phyloP scores from a whole-genome alignment of 192 early-diverging fungal genomes.

The Endogone sp. region DNA sequence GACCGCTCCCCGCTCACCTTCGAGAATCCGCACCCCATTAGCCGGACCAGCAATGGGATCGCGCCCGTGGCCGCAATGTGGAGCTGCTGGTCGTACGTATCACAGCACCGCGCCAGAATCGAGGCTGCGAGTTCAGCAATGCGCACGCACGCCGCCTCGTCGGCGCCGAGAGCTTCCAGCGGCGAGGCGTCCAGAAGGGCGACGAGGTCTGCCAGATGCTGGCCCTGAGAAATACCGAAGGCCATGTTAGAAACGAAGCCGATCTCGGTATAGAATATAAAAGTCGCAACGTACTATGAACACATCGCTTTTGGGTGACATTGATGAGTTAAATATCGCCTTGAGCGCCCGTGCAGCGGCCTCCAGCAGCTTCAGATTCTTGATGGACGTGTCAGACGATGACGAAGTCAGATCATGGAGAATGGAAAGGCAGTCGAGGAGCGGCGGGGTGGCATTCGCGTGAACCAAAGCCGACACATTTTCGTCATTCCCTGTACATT shows the following conservation, averaged over 20 bases:
- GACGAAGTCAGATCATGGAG: slow-evolving; percentile 9
- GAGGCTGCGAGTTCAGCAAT: slow-evolving; percentile 63
- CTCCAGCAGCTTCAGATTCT: slow-evolving; percentile 55
- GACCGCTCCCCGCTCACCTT: slow-evolving; percentile 27
- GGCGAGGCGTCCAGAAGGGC: slow-evolving; percentile 38
- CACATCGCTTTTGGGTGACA: slow-evolving; percentile 43
- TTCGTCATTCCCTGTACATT: slow-evolving; percentile 48
- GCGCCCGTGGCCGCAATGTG: slow-evolving; percentile 51
- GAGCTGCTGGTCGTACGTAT: slow-evolving; percentile 56
- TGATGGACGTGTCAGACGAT: background rate
- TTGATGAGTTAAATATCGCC: slow-evolving; percentile 55
- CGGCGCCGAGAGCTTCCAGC: slow-evolving; percentile 22
- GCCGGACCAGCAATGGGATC: slow-evolving; percentile 48
- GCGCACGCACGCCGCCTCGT: slow-evolving; percentile 29
- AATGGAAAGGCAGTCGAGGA: slow-evolving; percentile 38
- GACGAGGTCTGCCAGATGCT: slow-evolving; percentile 42
- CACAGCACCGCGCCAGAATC: slow-evolving; percentile 59
- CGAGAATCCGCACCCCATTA: slow-evolving; percentile 48
- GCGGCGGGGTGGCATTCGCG: slow-evolving; percentile 52
- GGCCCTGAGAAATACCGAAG: slow-evolving; percentile 27
- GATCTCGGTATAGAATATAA: background rate
- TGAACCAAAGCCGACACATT: slow-evolving; percentile 54
- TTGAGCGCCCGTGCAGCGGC: slow-evolving; percentile 63
- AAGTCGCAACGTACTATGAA: slow-evolving; percentile 34
- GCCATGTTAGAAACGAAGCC: too few relatives aligned